phyloP scores from a whole-genome alignment of 208 protist species.

The Pavlovales sp. region DNA sequence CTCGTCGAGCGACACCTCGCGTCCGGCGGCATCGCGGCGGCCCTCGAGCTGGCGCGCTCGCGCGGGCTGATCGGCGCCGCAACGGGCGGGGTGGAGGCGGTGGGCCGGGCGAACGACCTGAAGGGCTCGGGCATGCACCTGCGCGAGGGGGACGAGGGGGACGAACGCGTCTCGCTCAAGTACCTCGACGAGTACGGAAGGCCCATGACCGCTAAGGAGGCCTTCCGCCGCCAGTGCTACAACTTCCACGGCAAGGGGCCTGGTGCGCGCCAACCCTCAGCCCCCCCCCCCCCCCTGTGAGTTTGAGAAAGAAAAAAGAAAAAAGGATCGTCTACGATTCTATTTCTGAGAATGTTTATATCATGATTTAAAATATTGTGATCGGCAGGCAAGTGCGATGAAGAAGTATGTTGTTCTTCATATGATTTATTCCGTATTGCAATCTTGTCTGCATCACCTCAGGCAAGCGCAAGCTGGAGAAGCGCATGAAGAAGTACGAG shows the following conservation, averaged over 20 bases:
- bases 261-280: too few relatives aligned
- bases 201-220: conserved; percentile 22
- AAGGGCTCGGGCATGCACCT: not conserved
- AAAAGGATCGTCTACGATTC: too few relatives aligned
- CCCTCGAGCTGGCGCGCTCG: not conserved
- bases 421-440: too few relatives aligned
- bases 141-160: not conserved
- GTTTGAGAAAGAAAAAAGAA: too few relatives aligned
- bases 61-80: not conserved
- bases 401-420: too few relatives aligned
- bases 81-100: not conserved
- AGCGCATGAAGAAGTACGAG: not conserved
- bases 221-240: conserved; percentile 2
- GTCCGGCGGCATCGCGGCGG: not conserved
- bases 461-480: not conserved
- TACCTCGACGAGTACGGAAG: conserved; percentile 27
- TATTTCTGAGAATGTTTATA: too few relatives aligned
- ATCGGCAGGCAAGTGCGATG: too few relatives aligned
- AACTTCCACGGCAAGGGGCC: conserved; percentile 32
- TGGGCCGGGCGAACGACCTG: not conserved
- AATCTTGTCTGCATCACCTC: too few relatives aligned
- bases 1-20: not conserved
- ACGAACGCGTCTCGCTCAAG: not conserved
- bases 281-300: too few relatives aligned
- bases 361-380: too few relatives aligned